phyloP scores from a whole-genome alignment of 2,329 filamentous ascomycete species.

The Tolypocladium cylindrosporum region DNA sequence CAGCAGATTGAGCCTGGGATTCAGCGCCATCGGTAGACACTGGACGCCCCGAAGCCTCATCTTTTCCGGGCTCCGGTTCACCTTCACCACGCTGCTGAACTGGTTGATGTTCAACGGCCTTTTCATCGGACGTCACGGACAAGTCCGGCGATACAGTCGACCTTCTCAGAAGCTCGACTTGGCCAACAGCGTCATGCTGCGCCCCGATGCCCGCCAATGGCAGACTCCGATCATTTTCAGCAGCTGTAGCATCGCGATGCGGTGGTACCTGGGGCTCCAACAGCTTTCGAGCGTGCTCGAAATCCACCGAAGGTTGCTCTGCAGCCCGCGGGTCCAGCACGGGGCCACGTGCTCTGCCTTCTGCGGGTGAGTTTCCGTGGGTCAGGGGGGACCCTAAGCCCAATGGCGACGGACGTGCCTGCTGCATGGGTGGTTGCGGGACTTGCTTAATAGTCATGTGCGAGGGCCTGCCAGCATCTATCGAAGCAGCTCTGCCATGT shows the following conservation, averaged over 20 bases:
- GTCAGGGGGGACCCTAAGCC: slow-evolving; percentile 2
- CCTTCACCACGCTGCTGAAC: not conserved
- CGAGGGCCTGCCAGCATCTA: slow-evolving; percentile 7
- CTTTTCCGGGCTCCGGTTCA: not conserved
- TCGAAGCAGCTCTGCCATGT: not conserved
- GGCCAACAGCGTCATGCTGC: not conserved
- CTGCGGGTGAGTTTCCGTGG: not conserved
- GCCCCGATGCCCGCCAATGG: not conserved
- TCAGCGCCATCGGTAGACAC: not conserved
- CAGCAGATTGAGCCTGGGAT: not conserved
- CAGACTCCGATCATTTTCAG: not conserved
- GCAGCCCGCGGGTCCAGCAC: not conserved
- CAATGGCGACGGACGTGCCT: slow-evolving; percentile 4
- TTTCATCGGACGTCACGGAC: slow-evolving; percentile 3
- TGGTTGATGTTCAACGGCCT: not conserved
- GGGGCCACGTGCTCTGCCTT: not conserved
- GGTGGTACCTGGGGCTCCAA: not conserved
- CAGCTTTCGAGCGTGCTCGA: not conserved
- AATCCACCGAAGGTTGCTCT: not conserved
- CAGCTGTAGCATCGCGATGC: not conserved
- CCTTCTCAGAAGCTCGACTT: not conserved
- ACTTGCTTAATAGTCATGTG: not conserved
- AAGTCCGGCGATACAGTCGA: slow-evolving; percentile 6
- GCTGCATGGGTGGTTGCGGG: slow-evolving; percentile 1
- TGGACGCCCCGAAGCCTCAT: not conserved